phyloP scores from a whole-genome alignment of 768 basidiomycete genomes.

The Termitomyces sp. region DNA sequence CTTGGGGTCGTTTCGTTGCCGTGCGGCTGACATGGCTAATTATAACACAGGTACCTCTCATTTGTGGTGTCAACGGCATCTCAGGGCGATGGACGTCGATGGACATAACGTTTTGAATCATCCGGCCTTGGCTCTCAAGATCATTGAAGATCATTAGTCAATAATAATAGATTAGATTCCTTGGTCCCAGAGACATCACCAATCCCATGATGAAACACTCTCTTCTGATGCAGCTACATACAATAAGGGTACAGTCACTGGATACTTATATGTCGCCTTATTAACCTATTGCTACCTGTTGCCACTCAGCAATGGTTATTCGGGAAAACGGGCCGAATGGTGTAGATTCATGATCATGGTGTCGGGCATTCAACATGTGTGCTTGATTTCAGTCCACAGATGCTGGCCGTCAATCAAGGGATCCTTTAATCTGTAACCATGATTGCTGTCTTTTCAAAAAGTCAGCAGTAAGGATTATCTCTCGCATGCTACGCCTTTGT shows the following conservation, averaged over 20 bases:
- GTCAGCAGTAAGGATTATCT: not conserved
- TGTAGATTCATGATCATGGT: not conserved
- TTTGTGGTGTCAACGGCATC: not conserved
- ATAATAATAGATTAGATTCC: no score
- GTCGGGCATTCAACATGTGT: not conserved
- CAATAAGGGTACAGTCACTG: not conserved
- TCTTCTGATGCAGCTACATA: not conserved
- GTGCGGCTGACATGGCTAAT: slow-evolving; percentile 4
- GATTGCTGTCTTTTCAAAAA: not conserved
- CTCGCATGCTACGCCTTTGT: no score
- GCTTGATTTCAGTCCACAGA: not conserved
- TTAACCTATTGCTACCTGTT: not conserved
- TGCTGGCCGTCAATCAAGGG: not conserved
- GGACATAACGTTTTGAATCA: not conserved
- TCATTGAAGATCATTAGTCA: no score
- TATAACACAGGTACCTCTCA: no score
- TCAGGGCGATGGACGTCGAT: not conserved
- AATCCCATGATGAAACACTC: not conserved
- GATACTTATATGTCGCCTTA: not conserved
- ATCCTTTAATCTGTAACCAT: not conserved
- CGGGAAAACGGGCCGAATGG: not conserved
- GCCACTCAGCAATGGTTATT: not conserved
- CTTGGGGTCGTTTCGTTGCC: slow-evolving; percentile 26
- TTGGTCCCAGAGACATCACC: not conserved
- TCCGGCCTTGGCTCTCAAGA: not conserved